Base-by-base conservation (phyloP, 1,284 basidiomycete species). In the Ustilago nuda region DNA sequence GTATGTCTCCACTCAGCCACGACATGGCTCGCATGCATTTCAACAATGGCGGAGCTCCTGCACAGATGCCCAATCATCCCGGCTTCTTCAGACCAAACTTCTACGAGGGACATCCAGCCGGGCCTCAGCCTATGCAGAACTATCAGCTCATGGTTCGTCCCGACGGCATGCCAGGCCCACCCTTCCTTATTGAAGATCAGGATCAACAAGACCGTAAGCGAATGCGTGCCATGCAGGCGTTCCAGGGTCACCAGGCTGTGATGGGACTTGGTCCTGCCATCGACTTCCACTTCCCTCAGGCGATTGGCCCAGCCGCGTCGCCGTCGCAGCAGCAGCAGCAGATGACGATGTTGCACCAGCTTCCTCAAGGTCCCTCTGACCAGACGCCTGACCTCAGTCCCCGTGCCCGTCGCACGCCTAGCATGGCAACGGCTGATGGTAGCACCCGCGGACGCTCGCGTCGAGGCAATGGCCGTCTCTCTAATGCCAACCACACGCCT, bases 21-120 rank as follows among this genome's bases (percentile, higher is more conserved):
- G 69, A 76, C 48, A 59, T 76, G 59, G 69, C 66, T 17, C 54
- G 65, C 39, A 72, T 76, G 74, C 69, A 72, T 27, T 76, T 76
- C 33, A 46, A 64, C 36, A 46, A 19, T 35, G 39, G 27, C n/a
- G 54, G 27, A 9, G 27, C 52, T n/a, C 8, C 57, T 32, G 51
- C 33, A 8, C 13, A 30, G 19, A 48, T 72, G 53, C 48, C 56
- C 17, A 50, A 56, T 5, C 17, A 56, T 5, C 17, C 61, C 23
- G 57, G 43, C 15, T 61, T 72, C 35, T 67, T 72, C 50, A 53
- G 61, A n/a, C 36, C 60, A 19, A 37, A 41, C 48, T 36, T 72
- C n/a, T 64, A 52, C 50, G 35, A 56, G 8, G 36, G 53, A 3
- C 61, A 59, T 33, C 41, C 51, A 15, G 43, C 36, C 3, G 27